These are phyloP conservation scores for Pseudogymnoascus sp. DNA, from an alignment of 2,329 filamentous ascomycete species.

Conservation along the genomic window DNA sequence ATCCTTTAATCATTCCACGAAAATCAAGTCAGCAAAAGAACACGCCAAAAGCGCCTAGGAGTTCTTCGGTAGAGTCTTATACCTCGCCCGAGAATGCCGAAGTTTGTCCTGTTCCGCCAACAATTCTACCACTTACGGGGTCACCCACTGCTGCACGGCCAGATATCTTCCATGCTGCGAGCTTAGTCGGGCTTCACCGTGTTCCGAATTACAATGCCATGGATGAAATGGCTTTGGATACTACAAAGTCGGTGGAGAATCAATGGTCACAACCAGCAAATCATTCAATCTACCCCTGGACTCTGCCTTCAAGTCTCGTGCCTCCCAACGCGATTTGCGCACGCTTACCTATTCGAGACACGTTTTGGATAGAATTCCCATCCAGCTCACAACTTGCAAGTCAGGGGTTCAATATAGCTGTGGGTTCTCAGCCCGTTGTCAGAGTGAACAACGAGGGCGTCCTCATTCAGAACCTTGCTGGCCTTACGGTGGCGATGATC, in stretches of 20 bases:
- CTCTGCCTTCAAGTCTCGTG: conserved; percentile 68
- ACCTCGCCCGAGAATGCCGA: conserved; percentile 30
- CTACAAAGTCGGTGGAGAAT: conserved; percentile 35
- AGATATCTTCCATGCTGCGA: conserved; percentile 85
- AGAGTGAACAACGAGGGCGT: conserved; percentile 41
- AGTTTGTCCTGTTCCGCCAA: conserved; percentile 60
- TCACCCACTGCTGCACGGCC: conserved; percentile 72
- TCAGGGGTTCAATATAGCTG: conserved; percentile 39
- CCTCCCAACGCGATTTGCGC: conserved; percentile 72
- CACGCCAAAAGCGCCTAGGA: conserved; percentile 30
- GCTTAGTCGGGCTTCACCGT: conserved; percentile 72
- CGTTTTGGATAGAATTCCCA: conserved; percentile 62
- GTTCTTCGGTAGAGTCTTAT: conserved; percentile 37
- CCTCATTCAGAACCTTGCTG: conserved; percentile 46
- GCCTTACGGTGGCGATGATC: conserved; percentile 60
- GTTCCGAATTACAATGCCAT: conserved; percentile 59
- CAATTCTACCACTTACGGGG: conserved; percentile 58
- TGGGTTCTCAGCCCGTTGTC: conserved; percentile 43
- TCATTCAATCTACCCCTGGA: conserved; percentile 89
- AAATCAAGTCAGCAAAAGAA: conserved; percentile 25
- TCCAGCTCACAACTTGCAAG: conserved; percentile 32
- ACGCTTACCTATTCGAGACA: conserved; percentile 61
- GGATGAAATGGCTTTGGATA: conserved; percentile 40
- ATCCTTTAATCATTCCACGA: conserved; percentile 78
- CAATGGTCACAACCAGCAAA: conserved; percentile 51